Evolutionary conservation across 345 rosid genomes (phyloP).

Genomic region (Cardamine resedifolia): DNA sequence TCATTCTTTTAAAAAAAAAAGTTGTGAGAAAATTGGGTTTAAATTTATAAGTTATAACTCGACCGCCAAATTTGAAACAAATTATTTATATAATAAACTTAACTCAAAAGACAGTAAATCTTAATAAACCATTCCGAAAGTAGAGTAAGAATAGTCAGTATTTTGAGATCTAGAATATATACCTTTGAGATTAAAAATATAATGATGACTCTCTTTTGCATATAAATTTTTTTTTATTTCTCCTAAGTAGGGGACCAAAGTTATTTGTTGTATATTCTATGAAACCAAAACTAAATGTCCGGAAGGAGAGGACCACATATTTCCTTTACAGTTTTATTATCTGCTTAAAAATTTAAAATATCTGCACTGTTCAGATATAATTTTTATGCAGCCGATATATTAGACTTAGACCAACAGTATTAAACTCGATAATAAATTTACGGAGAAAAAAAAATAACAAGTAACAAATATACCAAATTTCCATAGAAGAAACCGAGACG

Average conservation of each 20-base stretch:
- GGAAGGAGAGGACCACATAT: conserved; percentile 32
- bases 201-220: conserved; percentile 5
- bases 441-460: not conserved
- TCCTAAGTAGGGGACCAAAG: conserved; percentile 38
- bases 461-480: not conserved
- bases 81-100: not conserved
- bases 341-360: not conserved
- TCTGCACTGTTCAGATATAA: conserved; percentile 27
- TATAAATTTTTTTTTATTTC: conserved; percentile 1
- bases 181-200: not conserved
- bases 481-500: not conserved
- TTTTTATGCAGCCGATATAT: conserved; percentile 35
- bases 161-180: not conserved
- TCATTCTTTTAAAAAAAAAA: not conserved
- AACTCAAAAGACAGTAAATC: not conserved
- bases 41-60: too few relatives aligned
- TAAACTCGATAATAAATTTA: not conserved
- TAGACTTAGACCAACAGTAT: conserved; percentile 32
- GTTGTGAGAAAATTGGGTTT: not conserved
- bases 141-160: not conserved
- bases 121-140: not conserved
- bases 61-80: not conserved
- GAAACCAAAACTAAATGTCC: conserved; percentile 30
- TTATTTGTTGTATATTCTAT: conserved; percentile 25
- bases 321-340: not conserved